Evolutionary conservation across 768 basidiomycete species (phyloP), one percentile per base, ranked within the genome.

Genomic region (Hygrocybe punicea): DNA sequence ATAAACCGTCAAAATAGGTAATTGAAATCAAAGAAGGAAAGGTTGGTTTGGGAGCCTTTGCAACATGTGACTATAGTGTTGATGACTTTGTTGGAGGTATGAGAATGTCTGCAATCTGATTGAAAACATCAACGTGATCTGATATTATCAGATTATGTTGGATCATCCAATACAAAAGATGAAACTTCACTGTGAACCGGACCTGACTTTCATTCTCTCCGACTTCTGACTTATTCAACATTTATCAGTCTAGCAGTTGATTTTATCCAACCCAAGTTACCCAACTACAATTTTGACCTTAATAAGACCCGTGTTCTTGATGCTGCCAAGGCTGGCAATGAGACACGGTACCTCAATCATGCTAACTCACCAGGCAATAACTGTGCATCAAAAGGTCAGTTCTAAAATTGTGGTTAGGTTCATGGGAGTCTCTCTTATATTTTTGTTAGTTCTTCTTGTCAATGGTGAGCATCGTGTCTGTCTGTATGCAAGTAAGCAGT

Each of bases 301-400:
- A 56, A 62, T 46, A 4, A 4, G 6, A 3, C 2, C 10, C n/a
- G 6, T 6, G 6, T 36, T 8, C 7, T 68, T 25, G 65, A 68
- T 46, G 60, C 67, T 5, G 57, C 58, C 17, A 62, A 57, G 52
- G 19, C 65, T 39, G 68, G 68, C 11, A 69, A 69, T 55, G 60
- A 63, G 44, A 69, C 59, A 25, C 60, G 68, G 45, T 69, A 59
- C 51, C 45, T 67, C 10, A 69, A 69, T 23, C 55, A 56, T 35
- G 17, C 5, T 9, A 29, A 62, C 10, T 56, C 59, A 29, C 53
- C 40, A 14, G 21, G 8, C 19, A 53, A 53, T 25, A 67, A 69
- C 29, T 67, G 66, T 46, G 23, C 21, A 5, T 52, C 60, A 16
- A n/a, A 34, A 48, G 24, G 68, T 69, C 39, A 19, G 13, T 53